Evolutionary conservation across 352 stramenopile genomes (phyloP).

Genomic region (Pythium utonaiense): DNA sequence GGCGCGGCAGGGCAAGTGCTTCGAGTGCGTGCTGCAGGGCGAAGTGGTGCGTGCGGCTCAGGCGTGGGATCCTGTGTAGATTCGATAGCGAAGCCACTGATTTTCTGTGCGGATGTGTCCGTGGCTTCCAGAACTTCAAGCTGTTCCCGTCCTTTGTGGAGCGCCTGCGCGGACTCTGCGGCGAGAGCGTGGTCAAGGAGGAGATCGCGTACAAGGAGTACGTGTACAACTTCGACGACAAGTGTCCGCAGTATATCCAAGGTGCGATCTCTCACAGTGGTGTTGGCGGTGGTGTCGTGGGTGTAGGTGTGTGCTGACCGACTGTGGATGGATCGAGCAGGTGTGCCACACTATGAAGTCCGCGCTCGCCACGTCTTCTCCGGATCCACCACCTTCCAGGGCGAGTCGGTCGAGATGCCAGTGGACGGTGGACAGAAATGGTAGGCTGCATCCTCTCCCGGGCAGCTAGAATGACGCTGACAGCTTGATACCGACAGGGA

Average conservation of each 20-base stretch:
- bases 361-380: conserved; percentile 80
- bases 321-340: conserved; percentile 14
- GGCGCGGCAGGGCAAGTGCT: conserved; percentile 68
- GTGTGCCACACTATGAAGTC: conserved; percentile 80
- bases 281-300: not conserved
- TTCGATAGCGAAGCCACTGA: no score
- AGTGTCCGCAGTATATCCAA: conserved; percentile 85
- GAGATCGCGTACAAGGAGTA: conserved; percentile 89
- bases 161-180: conserved; percentile 68
- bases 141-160: conserved; percentile 81
- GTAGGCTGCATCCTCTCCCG: conserved; percentile 20
- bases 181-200: conserved; percentile 83
- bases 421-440: conserved; percentile 79
- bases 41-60: conserved; percentile 76
- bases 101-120: not conserved
- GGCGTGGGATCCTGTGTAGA: no score
- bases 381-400: conserved; percentile 76
- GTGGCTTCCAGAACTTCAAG: conserved; percentile 60
- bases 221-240: conserved; percentile 88
- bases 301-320: not conserved
- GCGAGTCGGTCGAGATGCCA: conserved; percentile 70
- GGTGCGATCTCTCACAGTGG: conserved; percentile 19
- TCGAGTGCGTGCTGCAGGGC: conserved; percentile 78
- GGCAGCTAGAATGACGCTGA: not conserved
- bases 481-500: conserved; percentile 36